These are phyloP conservation scores for Pythium chondricola DNA, from an alignment of 352 stramenopile genomes.

Conservation along the genomic window DNA sequence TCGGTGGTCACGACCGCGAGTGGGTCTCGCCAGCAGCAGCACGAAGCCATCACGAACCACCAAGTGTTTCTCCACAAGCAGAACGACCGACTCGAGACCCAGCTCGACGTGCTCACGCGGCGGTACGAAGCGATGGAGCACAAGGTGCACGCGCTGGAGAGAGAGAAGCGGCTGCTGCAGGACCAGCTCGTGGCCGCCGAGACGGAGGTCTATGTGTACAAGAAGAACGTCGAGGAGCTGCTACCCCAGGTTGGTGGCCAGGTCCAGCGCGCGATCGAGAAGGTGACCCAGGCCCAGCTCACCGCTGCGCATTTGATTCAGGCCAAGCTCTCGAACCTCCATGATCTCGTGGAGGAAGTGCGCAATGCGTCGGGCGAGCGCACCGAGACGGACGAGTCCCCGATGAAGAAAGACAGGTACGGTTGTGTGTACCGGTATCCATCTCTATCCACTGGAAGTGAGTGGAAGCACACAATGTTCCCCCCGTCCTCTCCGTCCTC, in stretches of 20 bases:
- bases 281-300: conserved; percentile 22
- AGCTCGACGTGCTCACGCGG: conserved; percentile 10
- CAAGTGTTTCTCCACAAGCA: conserved; percentile 18
- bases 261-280: conserved; percentile 26
- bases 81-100: conserved; percentile 18
- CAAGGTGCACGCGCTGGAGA: conserved; percentile 6
- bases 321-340: conserved; percentile 44
- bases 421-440: conserved; percentile 6
- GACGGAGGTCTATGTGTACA: conserved; percentile 17
- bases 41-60: conserved; percentile 6
- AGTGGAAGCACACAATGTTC: not conserved
- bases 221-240: conserved; percentile 11
- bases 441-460: not conserved
- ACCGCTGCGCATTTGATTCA: conserved; percentile 35
- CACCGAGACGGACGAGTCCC: conserved; percentile 50
- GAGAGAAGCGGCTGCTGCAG: conserved; percentile 9
- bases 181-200: conserved; percentile 9
- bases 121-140: conserved; percentile 9
- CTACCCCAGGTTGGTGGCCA: conserved; percentile 5
- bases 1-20: not conserved
- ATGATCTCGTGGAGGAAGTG: conserved; percentile 60
- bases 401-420: conserved; percentile 41
- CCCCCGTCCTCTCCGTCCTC: not conserved
- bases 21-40: not conserved
- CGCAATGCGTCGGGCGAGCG: conserved; percentile 35